Evolutionary conservation across 1,284 basidiomycete species (phyloP), one percentile per base, ranked within the genome.

Genomic region (Somion occarium): DNA sequence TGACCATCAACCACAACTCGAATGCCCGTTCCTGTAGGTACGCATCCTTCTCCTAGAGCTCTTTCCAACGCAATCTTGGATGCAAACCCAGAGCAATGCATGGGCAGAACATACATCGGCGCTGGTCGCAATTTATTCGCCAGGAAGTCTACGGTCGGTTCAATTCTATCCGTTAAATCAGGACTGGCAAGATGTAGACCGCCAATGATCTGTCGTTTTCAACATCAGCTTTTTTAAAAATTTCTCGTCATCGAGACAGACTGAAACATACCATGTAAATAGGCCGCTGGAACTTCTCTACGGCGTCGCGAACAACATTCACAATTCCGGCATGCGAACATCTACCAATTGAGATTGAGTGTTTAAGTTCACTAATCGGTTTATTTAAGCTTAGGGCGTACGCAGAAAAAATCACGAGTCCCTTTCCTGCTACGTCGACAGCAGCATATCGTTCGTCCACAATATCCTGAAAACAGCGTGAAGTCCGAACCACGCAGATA

Each of bases 281-380:
- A 0, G 89, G 90, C 50, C 88, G 71, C 48, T 73, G 66, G 61
- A 91, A 83, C 18, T 65, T 78, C 15, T 64, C 63, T 3, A 84
- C 70, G 0, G 83, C 88, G 58, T 88, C 82, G 56, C 76, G 82
- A 52, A 89, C 70, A 34, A 91, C 88, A 57, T 93, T 93, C 50
- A 90, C 83, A 52, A 92, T 90, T 0, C 88, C 89, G 3, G 90
- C 88, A 67, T 92, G 88, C 3, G 87, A 90, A 64, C 88, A 91
- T 9, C 86, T 88, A 56, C 13, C 42, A 34, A 22, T 15, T 42
- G 24, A 13, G 34, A 23, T 41, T 13, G 43, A 39, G 38, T 13
- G 25, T 47, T 30, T 43, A 49, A 23, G 42, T 22, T 11, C 11
- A 43, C 20, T 4, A 27, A 46, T 30, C 23, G 44, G 13, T 22